phyloP scores from a whole-genome alignment of 2,329 filamentous ascomycete genomes.

The Cercospora zeina region DNA sequence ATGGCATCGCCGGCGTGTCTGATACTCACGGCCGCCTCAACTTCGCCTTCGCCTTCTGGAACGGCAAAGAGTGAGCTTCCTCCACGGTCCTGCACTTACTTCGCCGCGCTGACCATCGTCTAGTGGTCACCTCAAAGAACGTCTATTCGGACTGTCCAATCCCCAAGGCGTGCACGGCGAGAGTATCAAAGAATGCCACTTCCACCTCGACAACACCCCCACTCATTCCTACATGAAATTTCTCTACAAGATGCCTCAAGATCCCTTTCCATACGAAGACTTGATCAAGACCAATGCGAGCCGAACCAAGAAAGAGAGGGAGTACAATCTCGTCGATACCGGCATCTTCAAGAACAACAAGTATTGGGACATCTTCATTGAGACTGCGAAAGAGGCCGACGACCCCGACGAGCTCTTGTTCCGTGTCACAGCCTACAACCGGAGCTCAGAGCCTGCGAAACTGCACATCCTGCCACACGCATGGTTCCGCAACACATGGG shows the following conservation, averaged over 20 bases:
- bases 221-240: constrained; percentile 98
- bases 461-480: constrained; percentile 92
- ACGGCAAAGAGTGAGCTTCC: constrained; percentile 77
- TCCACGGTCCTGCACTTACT: background rate
- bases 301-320: constrained; percentile 72
- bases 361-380: constrained; percentile 97
- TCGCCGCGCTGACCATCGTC: constrained; percentile 44
- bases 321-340: constrained; percentile 91
- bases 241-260: constrained; percentile 95
- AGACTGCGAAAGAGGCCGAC: constrained; percentile 91
- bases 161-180: constrained; percentile 97
- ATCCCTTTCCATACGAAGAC: constrained; percentile 87
- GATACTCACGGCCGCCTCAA: constrained; percentile 90
- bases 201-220: constrained; percentile 93
- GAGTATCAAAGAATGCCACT: constrained; percentile 94
- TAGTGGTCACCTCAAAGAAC: constrained; percentile 90
- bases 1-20: constrained; percentile 93
- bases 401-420: constrained; percentile 90
- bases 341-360: constrained; percentile 82
- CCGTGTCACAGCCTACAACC: constrained; percentile 93
- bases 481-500: constrained; percentile 98
- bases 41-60: constrained; percentile 96
- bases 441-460: constrained; percentile 84
- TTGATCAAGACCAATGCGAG: constrained; percentile 79
- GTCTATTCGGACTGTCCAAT: constrained; percentile 91